Percentiles rank a stretch among this genome's conserved stretches.
Conservation (phyloP, 345 rosid genomes). For the Boechera retrofracta region DNA sequence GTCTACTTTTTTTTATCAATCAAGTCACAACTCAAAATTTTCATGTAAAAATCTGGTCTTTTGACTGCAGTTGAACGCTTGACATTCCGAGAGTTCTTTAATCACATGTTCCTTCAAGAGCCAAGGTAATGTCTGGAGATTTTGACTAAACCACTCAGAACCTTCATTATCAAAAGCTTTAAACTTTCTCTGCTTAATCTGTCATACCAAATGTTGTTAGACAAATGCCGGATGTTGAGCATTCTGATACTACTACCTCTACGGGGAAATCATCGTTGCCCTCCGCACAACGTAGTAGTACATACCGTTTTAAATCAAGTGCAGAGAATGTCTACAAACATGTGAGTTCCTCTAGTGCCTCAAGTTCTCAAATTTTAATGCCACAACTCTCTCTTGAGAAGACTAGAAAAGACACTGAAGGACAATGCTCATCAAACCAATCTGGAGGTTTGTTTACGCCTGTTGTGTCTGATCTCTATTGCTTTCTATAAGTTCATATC, state of each 20-base stretch:
- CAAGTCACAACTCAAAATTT: not conserved
- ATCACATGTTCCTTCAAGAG: slow-evolving; percentile 65
- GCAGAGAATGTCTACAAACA: slow-evolving; percentile 37
- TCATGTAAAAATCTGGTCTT: not conserved
- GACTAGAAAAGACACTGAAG: slow-evolving; percentile 45
- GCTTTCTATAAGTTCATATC: slow-evolving; percentile 20
- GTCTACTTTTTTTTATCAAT: slow-evolving; percentile 9
- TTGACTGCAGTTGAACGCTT: slow-evolving; percentile 66
- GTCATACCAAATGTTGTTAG: slow-evolving; percentile 50
- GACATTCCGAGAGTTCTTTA: slow-evolving; percentile 74
- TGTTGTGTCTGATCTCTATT: slow-evolving; percentile 10
- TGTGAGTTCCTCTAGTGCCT: slow-evolving; percentile 38
- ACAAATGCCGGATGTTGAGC: slow-evolving; percentile 44
- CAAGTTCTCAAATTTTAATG: slow-evolving; percentile 43
- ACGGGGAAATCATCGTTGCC: slow-evolving; percentile 40
- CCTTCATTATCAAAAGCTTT: slow-evolving; percentile 9
- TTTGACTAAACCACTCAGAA: not conserved
- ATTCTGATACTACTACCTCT: slow-evolving; percentile 44
- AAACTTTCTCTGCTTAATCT: slow-evolving; percentile 32
- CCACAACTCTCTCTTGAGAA: slow-evolving; percentile 46
- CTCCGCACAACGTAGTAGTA: slow-evolving; percentile 27
- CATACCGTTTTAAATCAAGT: slow-evolving; percentile 28
- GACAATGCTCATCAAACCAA: slow-evolving; percentile 50
- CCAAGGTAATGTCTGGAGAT: slow-evolving; percentile 53
- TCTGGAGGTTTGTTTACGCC: slow-evolving; percentile 51